Evolutionary conservation across 192 early-diverging fungal species (phyloP), one percentile per base, ranked within the genome.

Genomic region (Coemansia sp.): DNA sequence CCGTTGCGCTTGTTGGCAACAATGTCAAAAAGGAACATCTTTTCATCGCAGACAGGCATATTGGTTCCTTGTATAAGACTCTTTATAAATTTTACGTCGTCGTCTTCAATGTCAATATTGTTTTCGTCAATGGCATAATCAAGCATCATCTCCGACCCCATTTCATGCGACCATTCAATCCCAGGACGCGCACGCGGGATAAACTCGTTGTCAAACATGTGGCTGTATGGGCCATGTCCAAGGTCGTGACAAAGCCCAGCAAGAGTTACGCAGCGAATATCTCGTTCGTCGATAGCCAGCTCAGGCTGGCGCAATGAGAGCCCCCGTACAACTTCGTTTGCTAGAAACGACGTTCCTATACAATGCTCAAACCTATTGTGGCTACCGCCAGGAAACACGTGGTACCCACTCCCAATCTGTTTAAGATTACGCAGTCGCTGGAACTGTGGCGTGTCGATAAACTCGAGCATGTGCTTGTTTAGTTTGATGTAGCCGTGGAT

Each of bases 321-420:
- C 41, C 89, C 86, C 48, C 85, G 80, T 47, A 96, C 87, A 41
- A 95, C 69, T 10, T 85, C 77, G 66, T 88, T 85, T 13, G 96
- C 91, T 40, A 99, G 80, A 68, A 95, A 84, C 8, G 87, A 90
- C 11, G 94, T 93, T 42, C 97, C 97, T 41, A 96, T 85, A 54
- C 88, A 91, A 80, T 98, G 96, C 78, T 99, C 97, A 64, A 99
- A 99, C 2, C 97, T 87, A 74, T 95, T 96, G 77, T 99, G 94
- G n/a, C 90, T 88, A 2, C 88, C 96, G 45, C 97, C 95, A 4
- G 94, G 93, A 75, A 94, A 97, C 4, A 98, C 95, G 74, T 85
- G 92, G 75, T 97, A 96, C 1, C 91, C 85, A 15, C 89, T 85
- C 32, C 96, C 96, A 40, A 88, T 76, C 77, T 95, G 96, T 73